phyloP scores from a whole-genome alignment of 345 rosid species.

The Citrus glauca region DNA sequence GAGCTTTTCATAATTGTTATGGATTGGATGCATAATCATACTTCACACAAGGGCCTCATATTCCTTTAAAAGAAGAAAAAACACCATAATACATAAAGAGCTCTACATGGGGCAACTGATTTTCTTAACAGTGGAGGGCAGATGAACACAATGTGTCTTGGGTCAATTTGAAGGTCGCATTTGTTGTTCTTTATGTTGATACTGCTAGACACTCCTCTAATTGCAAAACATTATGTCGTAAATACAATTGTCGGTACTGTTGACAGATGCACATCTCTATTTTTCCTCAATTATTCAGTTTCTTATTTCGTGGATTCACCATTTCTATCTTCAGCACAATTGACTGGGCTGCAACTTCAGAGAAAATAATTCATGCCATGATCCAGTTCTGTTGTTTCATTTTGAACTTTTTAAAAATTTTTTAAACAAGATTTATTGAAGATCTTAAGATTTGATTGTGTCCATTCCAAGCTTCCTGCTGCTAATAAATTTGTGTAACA shows the following conservation, averaged over 20 bases:
- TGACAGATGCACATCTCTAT: not conserved
- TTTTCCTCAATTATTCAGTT: not conserved
- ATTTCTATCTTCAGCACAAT: not conserved
- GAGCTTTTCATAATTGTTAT: not conserved
- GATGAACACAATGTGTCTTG: not conserved
- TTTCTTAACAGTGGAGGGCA: not conserved
- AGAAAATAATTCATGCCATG: not conserved
- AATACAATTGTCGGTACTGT: not conserved
- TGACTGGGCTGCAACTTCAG: not conserved
- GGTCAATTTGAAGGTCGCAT: not conserved
- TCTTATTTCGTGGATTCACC: not conserved
- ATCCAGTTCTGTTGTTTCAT: not conserved
- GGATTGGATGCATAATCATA: not conserved
- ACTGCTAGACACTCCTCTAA: not conserved
- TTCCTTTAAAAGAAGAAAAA: not conserved
- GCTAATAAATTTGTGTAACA: constrained; percentile 35
- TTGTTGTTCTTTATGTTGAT: not conserved
- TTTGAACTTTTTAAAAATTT: not conserved
- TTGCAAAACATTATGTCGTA: not conserved
- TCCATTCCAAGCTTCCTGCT: not conserved
- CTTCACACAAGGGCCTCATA: too few relatives aligned
- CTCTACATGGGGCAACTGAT: not conserved
- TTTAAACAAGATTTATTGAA: not conserved
- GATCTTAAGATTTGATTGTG: not conserved
- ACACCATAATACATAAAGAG: too few relatives aligned